These are phyloP conservation scores for Talaromyces adpressus DNA, from an alignment of 495 filamentous ascomycete genomes.

Conservation along the genomic window DNA sequence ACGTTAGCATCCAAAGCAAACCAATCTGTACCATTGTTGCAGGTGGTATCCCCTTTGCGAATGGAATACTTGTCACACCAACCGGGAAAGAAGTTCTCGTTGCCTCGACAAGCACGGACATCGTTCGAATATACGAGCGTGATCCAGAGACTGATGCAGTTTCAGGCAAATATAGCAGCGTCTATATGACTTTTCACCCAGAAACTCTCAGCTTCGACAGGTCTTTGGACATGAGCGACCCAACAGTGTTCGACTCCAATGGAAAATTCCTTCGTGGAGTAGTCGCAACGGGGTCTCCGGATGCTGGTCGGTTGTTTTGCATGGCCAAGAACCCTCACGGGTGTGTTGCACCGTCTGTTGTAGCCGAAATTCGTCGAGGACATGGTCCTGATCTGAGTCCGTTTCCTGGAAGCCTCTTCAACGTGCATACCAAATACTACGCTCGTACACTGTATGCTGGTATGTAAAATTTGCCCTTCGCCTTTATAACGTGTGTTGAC, in stretches of 20 bases:
- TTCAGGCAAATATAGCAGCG: background rate
- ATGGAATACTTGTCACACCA: constrained; percentile 8
- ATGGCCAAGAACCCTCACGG: constrained; percentile 7
- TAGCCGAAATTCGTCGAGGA: constrained; percentile 8
- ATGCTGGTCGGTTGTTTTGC: constrained; percentile 7
- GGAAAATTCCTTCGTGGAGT: constrained; percentile 7
- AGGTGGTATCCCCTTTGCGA: constrained; percentile 5
- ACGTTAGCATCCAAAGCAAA: background rate
- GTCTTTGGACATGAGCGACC: background rate
- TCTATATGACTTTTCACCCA: constrained; percentile 5
- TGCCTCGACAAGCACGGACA: constrained; percentile 6
- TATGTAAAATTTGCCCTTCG: background rate
- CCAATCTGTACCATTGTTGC: constrained; percentile 4
- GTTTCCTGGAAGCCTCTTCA: constrained; percentile 9
- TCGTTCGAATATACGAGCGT: constrained; percentile 5
- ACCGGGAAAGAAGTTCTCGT: constrained; percentile 7
- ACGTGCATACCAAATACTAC: constrained; percentile 2
- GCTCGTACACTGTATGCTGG: constrained; percentile 5
- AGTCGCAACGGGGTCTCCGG: constrained; percentile 7
- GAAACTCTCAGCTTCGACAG: constrained; percentile 4
- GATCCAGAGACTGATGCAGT: background rate
- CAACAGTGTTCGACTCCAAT: background rate
- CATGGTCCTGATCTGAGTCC: constrained; percentile 5
- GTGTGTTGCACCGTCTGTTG: constrained; percentile 8
- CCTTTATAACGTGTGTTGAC: background rate